phyloP scores from a whole-genome alignment of 352 stramenopile species.

The Pythium biforme region DNA sequence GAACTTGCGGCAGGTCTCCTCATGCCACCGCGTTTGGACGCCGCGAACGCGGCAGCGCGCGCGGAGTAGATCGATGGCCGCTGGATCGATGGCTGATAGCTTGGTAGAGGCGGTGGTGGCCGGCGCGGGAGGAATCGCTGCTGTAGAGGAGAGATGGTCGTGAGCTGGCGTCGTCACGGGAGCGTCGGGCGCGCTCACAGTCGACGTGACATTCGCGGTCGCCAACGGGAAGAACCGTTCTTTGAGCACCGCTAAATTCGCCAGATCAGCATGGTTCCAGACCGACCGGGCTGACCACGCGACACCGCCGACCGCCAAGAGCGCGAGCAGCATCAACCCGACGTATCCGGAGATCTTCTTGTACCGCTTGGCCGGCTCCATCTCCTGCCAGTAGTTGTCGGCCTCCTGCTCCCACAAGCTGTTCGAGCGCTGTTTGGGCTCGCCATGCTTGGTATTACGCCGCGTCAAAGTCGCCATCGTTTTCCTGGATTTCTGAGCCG shows the following conservation, averaged over 20 bases:
- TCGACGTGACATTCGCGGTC: slow-evolving; percentile 3
- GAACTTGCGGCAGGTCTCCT: slow-evolving; percentile 68
- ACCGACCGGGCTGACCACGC: slow-evolving; percentile 18
- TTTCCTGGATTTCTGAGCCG: neutral
- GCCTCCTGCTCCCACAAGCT: slow-evolving; percentile 71
- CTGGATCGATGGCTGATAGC: slow-evolving; percentile 19
- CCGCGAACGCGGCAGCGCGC: slow-evolving; percentile 55
- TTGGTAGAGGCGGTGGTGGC: neutral
- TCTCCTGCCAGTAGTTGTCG: slow-evolving; percentile 72
- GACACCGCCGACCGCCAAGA: slow-evolving; percentile 21
- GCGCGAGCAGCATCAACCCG: slow-evolving; percentile 23
- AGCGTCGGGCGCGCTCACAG: neutral
- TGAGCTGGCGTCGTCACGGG: neutral
- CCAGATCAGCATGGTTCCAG: slow-evolving; percentile 14
- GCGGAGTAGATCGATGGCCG: slow-evolving; percentile 41
- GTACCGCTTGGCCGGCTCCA: slow-evolving; percentile 52
- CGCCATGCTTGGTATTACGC: slow-evolving; percentile 39
- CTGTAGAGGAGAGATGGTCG: neutral
- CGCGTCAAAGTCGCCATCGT: slow-evolving; percentile 36
- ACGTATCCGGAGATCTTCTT: slow-evolving; percentile 36
- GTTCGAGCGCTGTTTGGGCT: slow-evolving; percentile 33
- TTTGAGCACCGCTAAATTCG: slow-evolving; percentile 7
- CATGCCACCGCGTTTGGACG: slow-evolving; percentile 69
- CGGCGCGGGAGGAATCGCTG: neutral
- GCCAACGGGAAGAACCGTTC: slow-evolving; percentile 16